phyloP scores from a whole-genome alignment of 768 basidiomycete genomes.

The Panaeolus cyanescens region DNA sequence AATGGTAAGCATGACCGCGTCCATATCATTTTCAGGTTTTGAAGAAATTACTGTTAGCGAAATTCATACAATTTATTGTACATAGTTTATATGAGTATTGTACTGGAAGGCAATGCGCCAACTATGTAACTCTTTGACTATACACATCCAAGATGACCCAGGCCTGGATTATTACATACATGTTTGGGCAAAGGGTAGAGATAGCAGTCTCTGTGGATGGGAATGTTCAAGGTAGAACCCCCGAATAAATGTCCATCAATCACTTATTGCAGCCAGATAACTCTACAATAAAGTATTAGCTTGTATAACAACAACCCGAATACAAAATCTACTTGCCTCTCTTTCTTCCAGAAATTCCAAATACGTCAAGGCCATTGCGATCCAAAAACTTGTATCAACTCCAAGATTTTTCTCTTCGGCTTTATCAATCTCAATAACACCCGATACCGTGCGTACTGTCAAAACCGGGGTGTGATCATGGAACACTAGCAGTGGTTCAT shows the following conservation, averaged over 20 bases:
- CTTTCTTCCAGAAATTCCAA: conserved; percentile 77
- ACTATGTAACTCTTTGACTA: too few relatives aligned
- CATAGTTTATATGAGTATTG: too few relatives aligned
- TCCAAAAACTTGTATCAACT: conserved; percentile 78
- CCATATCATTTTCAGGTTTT: too few relatives aligned
- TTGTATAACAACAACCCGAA: background rate
- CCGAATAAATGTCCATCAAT: conserved; percentile 25
- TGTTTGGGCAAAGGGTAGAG: too few relatives aligned
- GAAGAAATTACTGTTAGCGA: too few relatives aligned
- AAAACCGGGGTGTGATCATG: conserved; percentile 73
- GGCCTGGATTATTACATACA: too few relatives aligned
- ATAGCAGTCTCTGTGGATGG: too few relatives aligned
- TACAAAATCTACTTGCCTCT: conserved; percentile 52
- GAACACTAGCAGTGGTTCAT: conserved; percentile 54
- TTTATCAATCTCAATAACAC: conserved; percentile 64
- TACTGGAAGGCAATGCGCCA: too few relatives aligned
- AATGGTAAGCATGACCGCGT: too few relatives aligned
- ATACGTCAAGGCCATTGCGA: conserved; percentile 73
- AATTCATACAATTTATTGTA: too few relatives aligned
- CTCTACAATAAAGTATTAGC: conserved; percentile 36
- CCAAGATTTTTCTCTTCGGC: conserved; percentile 59
- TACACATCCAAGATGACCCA: too few relatives aligned
- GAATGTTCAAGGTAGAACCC: background rate
- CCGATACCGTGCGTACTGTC: conserved; percentile 57
- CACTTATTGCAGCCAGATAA: conserved; percentile 55